Evolutionary conservation across 257 asterid genomes (phyloP).

Genomic region (Solanum okadae): DNA sequence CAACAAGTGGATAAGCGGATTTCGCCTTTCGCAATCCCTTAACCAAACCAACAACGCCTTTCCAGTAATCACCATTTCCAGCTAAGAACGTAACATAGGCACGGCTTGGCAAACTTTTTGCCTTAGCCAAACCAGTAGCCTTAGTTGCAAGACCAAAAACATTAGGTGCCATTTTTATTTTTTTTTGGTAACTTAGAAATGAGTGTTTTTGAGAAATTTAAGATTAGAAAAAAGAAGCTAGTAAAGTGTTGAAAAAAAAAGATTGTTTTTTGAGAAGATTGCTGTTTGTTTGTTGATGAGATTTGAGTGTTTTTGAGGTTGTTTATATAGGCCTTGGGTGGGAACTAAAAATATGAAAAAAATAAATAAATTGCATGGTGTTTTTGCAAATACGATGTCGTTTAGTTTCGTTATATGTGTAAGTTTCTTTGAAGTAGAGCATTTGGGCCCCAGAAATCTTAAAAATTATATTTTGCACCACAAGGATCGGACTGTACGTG

Average conservation of each 20-base stretch:
- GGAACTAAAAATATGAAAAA: neutral
- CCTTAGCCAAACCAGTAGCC: neutral
- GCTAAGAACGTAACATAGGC: slow-evolving; percentile 3
- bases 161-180: neutral
- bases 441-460: neutral
- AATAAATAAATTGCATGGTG: neutral
- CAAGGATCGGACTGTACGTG: neutral
- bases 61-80: slow-evolving; percentile 2
- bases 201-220: neutral
- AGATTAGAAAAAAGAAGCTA: neutral
- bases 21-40: slow-evolving; percentile 1
- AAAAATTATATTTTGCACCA: neutral
- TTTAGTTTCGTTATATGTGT: neutral
- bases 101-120: neutral
- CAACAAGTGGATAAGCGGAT: slow-evolving; percentile 1
- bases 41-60: slow-evolving; percentile 8
- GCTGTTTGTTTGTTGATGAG: neutral
- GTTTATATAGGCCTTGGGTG: neutral
- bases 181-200: neutral
- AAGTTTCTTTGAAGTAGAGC: neutral
- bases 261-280: neutral
- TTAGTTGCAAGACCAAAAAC: neutral
- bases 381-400: neutral
- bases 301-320: neutral
- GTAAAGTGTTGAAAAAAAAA: neutral